A percentile compares a stretch with the other conserved stretches of the same genome.
These are phyloP conservation scores for Moesziomyces antarcticus DNA, from an alignment of 1,284 basidiomycete genomes.

Conservation along the genomic window DNA sequence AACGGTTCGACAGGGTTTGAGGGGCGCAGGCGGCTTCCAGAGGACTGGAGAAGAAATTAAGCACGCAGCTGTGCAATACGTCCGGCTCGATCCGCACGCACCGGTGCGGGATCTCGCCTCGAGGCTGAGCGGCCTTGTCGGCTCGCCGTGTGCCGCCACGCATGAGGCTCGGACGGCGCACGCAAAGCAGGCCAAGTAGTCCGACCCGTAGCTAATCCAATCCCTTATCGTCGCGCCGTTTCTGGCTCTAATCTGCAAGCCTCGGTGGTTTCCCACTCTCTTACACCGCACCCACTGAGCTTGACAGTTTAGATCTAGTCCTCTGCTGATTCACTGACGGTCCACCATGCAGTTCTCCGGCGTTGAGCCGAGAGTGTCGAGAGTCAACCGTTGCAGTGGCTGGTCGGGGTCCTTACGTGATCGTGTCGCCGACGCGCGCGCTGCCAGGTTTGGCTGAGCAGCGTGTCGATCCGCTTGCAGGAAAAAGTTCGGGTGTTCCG, in stretches of 20 bases:
- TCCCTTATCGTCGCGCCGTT: too few relatives aligned
- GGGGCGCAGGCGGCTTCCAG: slow-evolving; percentile 7
- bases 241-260: too few relatives aligned
- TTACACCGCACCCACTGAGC: too few relatives aligned
- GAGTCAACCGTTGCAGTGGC: not conserved
- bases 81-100: slow-evolving; percentile 35
- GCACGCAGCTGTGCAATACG: not conserved
- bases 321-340: too few relatives aligned
- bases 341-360: not conserved
- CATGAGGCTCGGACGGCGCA: not conserved
- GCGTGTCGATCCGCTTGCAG: slow-evolving; percentile 31
- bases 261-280: too few relatives aligned
- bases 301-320: too few relatives aligned
- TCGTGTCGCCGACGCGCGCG: slow-evolving; percentile 2
- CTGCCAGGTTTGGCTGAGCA: not conserved
- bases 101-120: not conserved
- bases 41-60: slow-evolving; percentile 3
- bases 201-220: too few relatives aligned
- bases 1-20: not conserved
- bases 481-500: slow-evolving; percentile 16
- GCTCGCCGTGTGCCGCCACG: not conserved
- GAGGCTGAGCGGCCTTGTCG: slow-evolving; percentile 1
- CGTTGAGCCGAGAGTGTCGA: too few relatives aligned
- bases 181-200: not conserved
- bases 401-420: slow-evolving; percentile 22